These are phyloP conservation scores for Tothia fuscella DNA, from an alignment of 2,329 filamentous ascomycete genomes.

Conservation along the genomic window DNA sequence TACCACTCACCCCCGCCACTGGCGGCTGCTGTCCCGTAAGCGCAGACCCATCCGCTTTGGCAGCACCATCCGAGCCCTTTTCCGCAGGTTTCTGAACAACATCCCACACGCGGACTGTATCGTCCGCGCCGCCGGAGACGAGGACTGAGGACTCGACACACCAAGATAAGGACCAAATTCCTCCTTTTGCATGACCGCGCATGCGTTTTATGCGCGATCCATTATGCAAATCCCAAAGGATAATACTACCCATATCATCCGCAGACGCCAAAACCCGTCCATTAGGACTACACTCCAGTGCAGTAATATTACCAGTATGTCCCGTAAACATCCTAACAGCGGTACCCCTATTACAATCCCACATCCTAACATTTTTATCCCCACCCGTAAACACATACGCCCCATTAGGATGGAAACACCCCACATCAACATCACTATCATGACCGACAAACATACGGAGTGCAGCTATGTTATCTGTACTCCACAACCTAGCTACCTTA, in stretches of 20 bases:
- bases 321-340: constrained; percentile 87
- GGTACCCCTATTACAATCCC: constrained; percentile 78
- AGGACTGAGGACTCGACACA: constrained; percentile 85
- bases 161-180: constrained; percentile 88
- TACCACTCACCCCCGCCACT: constrained; percentile 40
- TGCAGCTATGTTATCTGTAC: constrained; percentile 82
- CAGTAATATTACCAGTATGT: constrained; percentile 76
- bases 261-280: constrained; percentile 86
- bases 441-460: constrained; percentile 84
- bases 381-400: constrained; percentile 88
- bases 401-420: constrained; percentile 92
- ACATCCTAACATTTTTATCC: constrained; percentile 94
- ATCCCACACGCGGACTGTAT: constrained; percentile 91
- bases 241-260: constrained; percentile 77
- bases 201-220: constrained; percentile 83
- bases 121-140: constrained; percentile 81
- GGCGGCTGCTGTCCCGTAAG: constrained; percentile 26
- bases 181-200: constrained; percentile 84
- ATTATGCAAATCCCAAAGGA: constrained; percentile 87
- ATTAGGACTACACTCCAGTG: constrained; percentile 73
- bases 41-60: constrained; percentile 35
- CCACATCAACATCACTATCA: constrained; percentile 78
- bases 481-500: constrained; percentile 82
- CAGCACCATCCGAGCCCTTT: constrained; percentile 31
- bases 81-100: constrained; percentile 56